These are phyloP conservation scores for Drosera spatulata DNA, from an alignment of 179 eudicot genomes.

Conservation along the genomic window DNA sequence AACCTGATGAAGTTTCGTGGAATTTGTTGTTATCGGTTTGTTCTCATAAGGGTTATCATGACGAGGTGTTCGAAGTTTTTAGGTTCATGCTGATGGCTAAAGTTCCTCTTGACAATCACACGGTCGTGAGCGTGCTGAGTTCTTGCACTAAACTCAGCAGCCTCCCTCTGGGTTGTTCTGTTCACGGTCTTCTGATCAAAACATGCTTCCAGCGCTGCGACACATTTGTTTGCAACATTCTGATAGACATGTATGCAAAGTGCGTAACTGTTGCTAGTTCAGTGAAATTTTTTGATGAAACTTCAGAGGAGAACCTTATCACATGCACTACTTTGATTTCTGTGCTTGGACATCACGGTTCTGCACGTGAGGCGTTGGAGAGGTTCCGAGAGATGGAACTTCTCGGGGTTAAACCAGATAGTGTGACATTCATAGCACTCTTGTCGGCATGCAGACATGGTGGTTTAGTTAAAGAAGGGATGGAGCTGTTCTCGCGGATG, in stretches of 20 bases:
- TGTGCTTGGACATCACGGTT: constrained; percentile 62
- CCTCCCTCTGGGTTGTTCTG: constrained; percentile 51
- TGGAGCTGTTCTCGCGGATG: constrained; percentile 49
- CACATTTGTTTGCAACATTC: constrained; percentile 46
- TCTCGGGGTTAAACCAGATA: constrained; percentile 41
- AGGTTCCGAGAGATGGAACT: constrained; percentile 53
- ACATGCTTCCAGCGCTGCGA: constrained; percentile 27
- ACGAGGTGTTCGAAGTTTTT: constrained; percentile 57
- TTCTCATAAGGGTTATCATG: constrained; percentile 51
- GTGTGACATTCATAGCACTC: constrained; percentile 40
- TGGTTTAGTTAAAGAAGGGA: constrained; percentile 57
- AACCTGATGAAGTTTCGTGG: constrained; percentile 65
- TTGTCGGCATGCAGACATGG: constrained; percentile 72
- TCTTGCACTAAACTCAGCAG: constrained; percentile 43
- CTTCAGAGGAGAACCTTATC: constrained; percentile 33
- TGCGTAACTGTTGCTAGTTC: constrained; percentile 59
- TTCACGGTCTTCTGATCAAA: constrained; percentile 55
- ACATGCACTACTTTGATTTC: constrained; percentile 65
- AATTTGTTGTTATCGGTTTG: constrained; percentile 59
- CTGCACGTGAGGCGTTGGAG: constrained; percentile 37
- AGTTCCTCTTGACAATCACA: constrained; percentile 44
- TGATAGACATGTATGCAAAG: constrained; percentile 72
- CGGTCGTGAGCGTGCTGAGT: constrained; percentile 45
- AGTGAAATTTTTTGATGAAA: constrained; percentile 32
- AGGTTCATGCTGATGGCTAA: constrained; percentile 40